Evolutionary conservation across 225 moss, liverwort and hornwort species (phyloP).

Genomic region (Marchantia paleacea): DNA sequence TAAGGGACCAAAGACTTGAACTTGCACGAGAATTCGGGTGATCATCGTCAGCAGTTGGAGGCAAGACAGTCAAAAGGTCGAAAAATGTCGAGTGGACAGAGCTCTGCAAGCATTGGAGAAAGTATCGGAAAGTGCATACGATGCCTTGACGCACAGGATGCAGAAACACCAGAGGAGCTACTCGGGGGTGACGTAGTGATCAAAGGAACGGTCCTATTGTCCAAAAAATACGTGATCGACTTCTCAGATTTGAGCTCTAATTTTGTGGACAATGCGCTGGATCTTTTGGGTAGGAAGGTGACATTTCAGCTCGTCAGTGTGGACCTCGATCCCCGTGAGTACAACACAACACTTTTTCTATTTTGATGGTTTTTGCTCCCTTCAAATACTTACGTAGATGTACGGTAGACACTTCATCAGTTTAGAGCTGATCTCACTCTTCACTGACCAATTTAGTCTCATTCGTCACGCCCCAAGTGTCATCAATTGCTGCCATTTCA

Average conservation of each 20-base stretch:
- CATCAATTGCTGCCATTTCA: too few relatives aligned
- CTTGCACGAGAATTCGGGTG: not conserved
- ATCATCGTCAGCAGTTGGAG: not conserved
- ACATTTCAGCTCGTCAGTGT: slow-evolving; percentile 15
- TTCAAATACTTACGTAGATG: too few relatives aligned
- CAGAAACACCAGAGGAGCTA: not conserved
- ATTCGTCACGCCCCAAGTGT: too few relatives aligned
- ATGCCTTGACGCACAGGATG: not conserved
- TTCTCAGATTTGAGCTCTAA: not conserved
- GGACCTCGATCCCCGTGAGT: slow-evolving; percentile 21
- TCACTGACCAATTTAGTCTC: too few relatives aligned
- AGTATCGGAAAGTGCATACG: not conserved
- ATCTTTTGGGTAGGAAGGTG: slow-evolving; percentile 13
- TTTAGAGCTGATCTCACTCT: too few relatives aligned
- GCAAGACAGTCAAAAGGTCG: not conserved
- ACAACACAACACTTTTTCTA: too few relatives aligned
- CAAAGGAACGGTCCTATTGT: not conserved
- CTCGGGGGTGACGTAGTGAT: not conserved
- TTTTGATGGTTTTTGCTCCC: too few relatives aligned
- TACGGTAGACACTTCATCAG: too few relatives aligned
- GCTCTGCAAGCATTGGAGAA: slow-evolving; percentile 5
- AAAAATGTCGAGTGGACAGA: not conserved
- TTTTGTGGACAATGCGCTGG: slow-evolving; percentile 3
- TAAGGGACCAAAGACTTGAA: not conserved
- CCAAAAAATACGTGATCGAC: slow-evolving; percentile 10